A percentile compares a stretch with the other conserved stretches of the same genome.
Conservation (phyloP, 2,329 filamentous ascomycete genomes). For the Lachnellula occidentalis region DNA sequence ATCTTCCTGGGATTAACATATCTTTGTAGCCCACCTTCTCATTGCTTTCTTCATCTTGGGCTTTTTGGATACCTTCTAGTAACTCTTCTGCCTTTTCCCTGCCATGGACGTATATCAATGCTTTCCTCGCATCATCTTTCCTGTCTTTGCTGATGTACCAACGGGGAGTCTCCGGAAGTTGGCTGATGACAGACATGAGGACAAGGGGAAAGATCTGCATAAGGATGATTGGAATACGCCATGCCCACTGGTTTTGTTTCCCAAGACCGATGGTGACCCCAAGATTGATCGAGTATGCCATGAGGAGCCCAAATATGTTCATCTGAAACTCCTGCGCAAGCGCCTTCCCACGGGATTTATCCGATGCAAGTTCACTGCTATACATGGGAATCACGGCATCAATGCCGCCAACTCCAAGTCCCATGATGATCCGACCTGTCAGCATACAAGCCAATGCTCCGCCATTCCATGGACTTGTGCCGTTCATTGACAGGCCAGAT, state of each 20-base stretch:
- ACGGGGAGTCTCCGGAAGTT: slow-evolving; percentile 51
- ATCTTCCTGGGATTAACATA: slow-evolving; percentile 49
- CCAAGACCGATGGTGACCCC: slow-evolving; percentile 47
- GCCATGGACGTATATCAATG: slow-evolving; percentile 45
- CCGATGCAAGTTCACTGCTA: slow-evolving; percentile 50
- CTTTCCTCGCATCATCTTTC: slow-evolving; percentile 44
- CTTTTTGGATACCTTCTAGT: slow-evolving; percentile 45
- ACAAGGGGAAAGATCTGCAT: slow-evolving; percentile 56
- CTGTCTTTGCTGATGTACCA: slow-evolving; percentile 50
- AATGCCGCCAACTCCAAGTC: slow-evolving; percentile 52
- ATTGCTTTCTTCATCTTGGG: slow-evolving; percentile 44
- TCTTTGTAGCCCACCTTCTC: slow-evolving; percentile 46
- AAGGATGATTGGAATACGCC: slow-evolving; percentile 53
- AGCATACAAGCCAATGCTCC: slow-evolving; percentile 41
- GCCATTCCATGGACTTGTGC: slow-evolving; percentile 37
- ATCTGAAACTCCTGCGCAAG: slow-evolving; percentile 59
- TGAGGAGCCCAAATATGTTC: slow-evolving; percentile 57
- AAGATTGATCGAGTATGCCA: slow-evolving; percentile 56
- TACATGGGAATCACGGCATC: slow-evolving; percentile 58
- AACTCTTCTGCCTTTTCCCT: slow-evolving; percentile 43
- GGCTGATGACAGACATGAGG: slow-evolving; percentile 46
- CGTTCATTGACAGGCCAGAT: slow-evolving; percentile 42
- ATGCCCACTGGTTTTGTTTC: slow-evolving; percentile 54
- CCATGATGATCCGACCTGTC: slow-evolving; percentile 42
- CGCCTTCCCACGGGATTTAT: slow-evolving; percentile 51